These are phyloP conservation scores for Xerocomus amazonicus DNA, from an alignment of 1,284 basidiomycete species.

Conservation along the genomic window DNA sequence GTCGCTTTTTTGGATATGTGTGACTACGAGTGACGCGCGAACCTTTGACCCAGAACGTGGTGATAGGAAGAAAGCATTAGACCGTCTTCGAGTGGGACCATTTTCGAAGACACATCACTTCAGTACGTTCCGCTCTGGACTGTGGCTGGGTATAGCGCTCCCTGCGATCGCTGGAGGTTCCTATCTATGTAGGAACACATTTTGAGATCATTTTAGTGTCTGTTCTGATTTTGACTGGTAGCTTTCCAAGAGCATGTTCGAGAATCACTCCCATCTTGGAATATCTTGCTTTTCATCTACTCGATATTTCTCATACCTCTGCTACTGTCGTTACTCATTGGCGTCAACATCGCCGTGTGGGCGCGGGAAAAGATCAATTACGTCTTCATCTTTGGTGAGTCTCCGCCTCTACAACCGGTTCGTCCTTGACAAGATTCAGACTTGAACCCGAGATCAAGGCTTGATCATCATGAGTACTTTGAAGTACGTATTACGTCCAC, in stretches of 20 bases:
- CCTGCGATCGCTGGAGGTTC: slow-evolving; percentile 72
- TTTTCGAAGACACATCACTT: slow-evolving; percentile 69
- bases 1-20: background rate
- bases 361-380: slow-evolving; percentile 80
- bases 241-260: slow-evolving; percentile 61
- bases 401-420: background rate
- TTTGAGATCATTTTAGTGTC: background rate
- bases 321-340: slow-evolving; percentile 77
- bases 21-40: background rate
- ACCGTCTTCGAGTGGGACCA: slow-evolving; percentile 60
- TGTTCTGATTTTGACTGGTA: slow-evolving; percentile 22
- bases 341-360: slow-evolving; percentile 81
- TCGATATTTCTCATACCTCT: slow-evolving; percentile 72
- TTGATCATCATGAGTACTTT: slow-evolving; percentile 83
- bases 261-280: slow-evolving; percentile 65
- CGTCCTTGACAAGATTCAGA: slow-evolving; percentile 44
- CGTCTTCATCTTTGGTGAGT: slow-evolving; percentile 82
- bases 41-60: slow-evolving; percentile 58
- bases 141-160: slow-evolving; percentile 72
- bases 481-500: slow-evolving; percentile 46
- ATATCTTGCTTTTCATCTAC: slow-evolving; percentile 76
- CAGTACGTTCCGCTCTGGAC: slow-evolving; percentile 74
- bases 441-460: slow-evolving; percentile 70
- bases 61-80: slow-evolving; percentile 77
- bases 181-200: slow-evolving; percentile 54